These are phyloP conservation scores for Aspergillus mulundensis DNA, from an alignment of 495 filamentous ascomycete species.

Conservation along the genomic window DNA sequence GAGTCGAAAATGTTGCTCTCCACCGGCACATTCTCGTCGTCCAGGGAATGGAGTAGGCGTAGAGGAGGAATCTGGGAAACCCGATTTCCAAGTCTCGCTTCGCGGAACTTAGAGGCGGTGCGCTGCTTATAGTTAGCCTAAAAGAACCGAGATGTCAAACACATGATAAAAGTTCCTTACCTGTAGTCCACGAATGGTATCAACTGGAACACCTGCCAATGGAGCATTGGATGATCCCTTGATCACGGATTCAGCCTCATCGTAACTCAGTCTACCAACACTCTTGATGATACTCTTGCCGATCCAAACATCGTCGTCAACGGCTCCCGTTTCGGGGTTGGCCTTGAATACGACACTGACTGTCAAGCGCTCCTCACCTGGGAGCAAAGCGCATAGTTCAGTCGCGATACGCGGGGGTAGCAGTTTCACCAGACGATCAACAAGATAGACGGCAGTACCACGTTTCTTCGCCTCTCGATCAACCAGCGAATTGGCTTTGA, in stretches of 20 bases:
- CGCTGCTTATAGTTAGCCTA: slow-evolving; percentile 38
- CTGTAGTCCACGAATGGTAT: slow-evolving; percentile 73
- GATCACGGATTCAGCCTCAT: slow-evolving; percentile 78
- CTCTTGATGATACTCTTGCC: slow-evolving; percentile 94
- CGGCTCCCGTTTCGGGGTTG: slow-evolving; percentile 67
- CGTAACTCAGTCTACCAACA: slow-evolving; percentile 74
- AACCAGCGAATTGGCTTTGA: slow-evolving; percentile 92
- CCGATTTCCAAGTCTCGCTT: slow-evolving; percentile 75
- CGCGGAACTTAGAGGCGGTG: slow-evolving; percentile 81
- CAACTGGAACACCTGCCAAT: slow-evolving; percentile 55
- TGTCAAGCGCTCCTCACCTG: slow-evolving; percentile 82
- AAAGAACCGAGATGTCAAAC: neutral
- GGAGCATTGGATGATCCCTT: slow-evolving; percentile 54
- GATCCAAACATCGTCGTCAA: slow-evolving; percentile 82
- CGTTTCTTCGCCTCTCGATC: slow-evolving; percentile 98
- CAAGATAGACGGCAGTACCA: slow-evolving; percentile 89
- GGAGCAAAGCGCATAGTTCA: slow-evolving; percentile 82
- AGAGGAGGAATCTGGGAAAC: slow-evolving; percentile 75
- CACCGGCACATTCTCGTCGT: slow-evolving; percentile 96
- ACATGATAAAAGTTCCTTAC: slow-evolving; percentile 39
- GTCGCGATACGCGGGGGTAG: slow-evolving; percentile 78
- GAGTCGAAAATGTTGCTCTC: slow-evolving; percentile 95
- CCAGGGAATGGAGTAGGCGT: slow-evolving; percentile 86
- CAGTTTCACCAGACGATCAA: slow-evolving; percentile 88
- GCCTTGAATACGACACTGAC: slow-evolving; percentile 90